These are phyloP conservation scores for Soucietia sequanensis DNA, from an alignment of 805 yeast species.

Conservation along the genomic window DNA sequence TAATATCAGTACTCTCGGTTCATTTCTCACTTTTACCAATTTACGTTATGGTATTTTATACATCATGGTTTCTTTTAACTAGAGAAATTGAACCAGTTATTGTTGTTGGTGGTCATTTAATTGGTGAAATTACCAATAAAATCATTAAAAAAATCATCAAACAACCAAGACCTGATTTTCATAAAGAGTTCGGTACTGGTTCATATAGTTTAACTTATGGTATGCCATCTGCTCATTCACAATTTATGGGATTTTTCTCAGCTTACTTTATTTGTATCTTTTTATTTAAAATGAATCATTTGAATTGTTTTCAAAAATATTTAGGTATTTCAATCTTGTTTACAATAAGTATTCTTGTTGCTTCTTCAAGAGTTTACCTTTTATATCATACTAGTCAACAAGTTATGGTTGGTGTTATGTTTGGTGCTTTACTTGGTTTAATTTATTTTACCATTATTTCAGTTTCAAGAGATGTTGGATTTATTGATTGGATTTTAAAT, in stretches of 20 bases:
- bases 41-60: slow-evolving; percentile 69
- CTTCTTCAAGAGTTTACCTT: slow-evolving; percentile 71
- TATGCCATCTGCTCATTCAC: slow-evolving; percentile 97
- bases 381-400: slow-evolving; percentile 75
- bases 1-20: slow-evolving; percentile 60
- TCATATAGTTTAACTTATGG: slow-evolving; percentile 68
- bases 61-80: slow-evolving; percentile 79
- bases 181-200: slow-evolving; percentile 42
- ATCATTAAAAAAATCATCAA: slow-evolving; percentile 60
- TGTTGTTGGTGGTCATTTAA: slow-evolving; percentile 81
- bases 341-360: slow-evolving; percentile 42
- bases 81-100: slow-evolving; percentile 85
- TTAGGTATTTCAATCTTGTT: slow-evolving; percentile 26
- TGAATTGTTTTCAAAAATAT: slow-evolving; percentile 24
- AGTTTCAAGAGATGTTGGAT: slow-evolving; percentile 62
- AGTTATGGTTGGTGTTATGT: slow-evolving; percentile 65
- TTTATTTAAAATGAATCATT: slow-evolving; percentile 39
- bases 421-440: slow-evolving; percentile 63
- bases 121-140: slow-evolving; percentile 71
- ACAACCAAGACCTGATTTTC: slow-evolving; percentile 73
- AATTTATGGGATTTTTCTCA: slow-evolving; percentile 88
- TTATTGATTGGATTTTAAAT: slow-evolving; percentile 61
- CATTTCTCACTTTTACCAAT: slow-evolving; percentile 81
- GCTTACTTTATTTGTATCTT: slow-evolving; percentile 50
- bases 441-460: slow-evolving; percentile 53